Evolutionary conservation across 495 filamentous ascomycete species (phyloP).

Genomic region (Podospora tetraspora): DNA sequence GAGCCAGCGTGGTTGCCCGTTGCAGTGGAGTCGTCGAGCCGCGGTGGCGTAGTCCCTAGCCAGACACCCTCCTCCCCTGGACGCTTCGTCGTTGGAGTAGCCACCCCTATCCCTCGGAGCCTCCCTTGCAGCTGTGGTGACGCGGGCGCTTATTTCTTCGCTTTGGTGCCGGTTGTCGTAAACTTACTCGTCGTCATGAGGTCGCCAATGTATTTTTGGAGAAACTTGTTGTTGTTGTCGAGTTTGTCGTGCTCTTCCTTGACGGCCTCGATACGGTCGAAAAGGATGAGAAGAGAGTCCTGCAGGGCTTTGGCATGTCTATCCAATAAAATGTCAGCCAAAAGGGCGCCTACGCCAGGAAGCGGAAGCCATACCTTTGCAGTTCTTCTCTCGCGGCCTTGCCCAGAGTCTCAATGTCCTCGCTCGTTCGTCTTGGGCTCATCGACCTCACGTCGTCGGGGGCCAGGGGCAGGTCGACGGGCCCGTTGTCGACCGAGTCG

Average conservation of each 20-base stretch:
- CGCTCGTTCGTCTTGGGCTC: constrained; percentile 86
- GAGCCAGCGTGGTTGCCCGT: background rate
- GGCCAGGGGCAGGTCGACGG: constrained; percentile 59
- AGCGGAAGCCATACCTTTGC: constrained; percentile 37
- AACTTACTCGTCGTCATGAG: constrained; percentile 79
- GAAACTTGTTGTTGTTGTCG: constrained; percentile 87
- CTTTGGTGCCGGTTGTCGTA: constrained; percentile 51
- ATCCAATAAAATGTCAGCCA: constrained; percentile 16
- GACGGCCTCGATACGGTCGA: constrained; percentile 90
- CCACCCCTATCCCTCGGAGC: no score
- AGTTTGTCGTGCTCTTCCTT: constrained; percentile 91
- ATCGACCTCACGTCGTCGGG: constrained; percentile 87
- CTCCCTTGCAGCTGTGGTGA: background rate
- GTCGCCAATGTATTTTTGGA: constrained; percentile 86
- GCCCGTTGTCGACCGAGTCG: constrained; percentile 62
- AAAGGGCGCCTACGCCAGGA: background rate
- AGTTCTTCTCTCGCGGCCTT: constrained; percentile 63
- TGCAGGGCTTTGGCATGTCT: constrained; percentile 82
- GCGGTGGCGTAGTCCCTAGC: no score
- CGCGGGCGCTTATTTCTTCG: constrained; percentile 42
- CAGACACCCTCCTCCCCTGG: no score
- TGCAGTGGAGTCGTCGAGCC: no score
- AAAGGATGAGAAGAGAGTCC: constrained; percentile 76
- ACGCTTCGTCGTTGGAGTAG: no score
- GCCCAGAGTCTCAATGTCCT: constrained; percentile 79